phyloP scores from a whole-genome alignment of 345 rosid species.

The Populus alba region DNA sequence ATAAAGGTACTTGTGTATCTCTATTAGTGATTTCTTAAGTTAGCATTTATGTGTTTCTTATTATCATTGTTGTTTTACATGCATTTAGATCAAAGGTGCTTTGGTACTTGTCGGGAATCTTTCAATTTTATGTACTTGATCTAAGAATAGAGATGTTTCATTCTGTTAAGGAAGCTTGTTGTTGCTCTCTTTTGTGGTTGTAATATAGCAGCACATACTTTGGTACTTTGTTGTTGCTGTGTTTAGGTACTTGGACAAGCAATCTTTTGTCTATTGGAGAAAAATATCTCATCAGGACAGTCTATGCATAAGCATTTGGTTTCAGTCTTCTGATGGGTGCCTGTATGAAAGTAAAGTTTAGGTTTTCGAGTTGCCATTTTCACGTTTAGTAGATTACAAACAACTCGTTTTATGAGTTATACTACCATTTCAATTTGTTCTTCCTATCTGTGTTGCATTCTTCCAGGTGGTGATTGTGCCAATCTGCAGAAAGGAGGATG shows the following conservation, averaged over 20 bases:
- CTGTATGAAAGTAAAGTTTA: not conserved
- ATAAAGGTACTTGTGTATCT: slow-evolving; percentile 49
- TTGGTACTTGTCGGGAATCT: not conserved
- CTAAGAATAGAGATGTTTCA: not conserved
- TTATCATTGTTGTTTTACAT: not conserved
- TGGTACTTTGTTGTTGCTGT: not conserved
- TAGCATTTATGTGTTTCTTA: not conserved
- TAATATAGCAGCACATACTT: not conserved
- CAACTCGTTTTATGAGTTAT: not conserved
- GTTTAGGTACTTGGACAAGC: not conserved
- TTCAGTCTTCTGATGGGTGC: not conserved
- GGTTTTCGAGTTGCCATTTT: not conserved
- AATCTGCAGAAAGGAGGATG: slow-evolving; percentile 77
- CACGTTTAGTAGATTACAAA: not conserved
- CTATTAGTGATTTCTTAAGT: not conserved
- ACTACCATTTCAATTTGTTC: not conserved
- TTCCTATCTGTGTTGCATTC: slow-evolving; percentile 4
- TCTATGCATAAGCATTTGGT: not conserved
- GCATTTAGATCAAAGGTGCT: not conserved
- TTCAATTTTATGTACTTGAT: no score
- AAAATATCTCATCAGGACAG: not conserved
- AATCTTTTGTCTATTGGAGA: not conserved
- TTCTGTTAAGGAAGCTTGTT: not conserved
- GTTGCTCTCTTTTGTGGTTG: not conserved
- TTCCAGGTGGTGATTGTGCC: slow-evolving; percentile 79